Conservation (phyloP, 371 early-diverging fungal genomes). For the Zopfochytrium polystomum region DNA sequence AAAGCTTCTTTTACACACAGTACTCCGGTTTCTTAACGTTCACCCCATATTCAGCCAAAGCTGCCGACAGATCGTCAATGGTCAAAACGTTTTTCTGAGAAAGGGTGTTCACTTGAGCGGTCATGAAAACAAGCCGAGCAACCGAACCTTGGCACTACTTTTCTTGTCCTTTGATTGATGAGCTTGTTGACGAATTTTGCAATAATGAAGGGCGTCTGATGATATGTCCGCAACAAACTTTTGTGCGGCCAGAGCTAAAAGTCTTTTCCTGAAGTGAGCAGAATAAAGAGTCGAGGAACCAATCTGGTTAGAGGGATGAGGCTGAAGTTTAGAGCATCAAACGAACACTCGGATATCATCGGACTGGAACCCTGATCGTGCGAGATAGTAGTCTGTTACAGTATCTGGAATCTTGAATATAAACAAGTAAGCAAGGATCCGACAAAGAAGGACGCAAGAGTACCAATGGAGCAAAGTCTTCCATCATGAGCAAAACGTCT, state of each 20-base stretch:
- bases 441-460: not conserved
- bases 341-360: slow-evolving; percentile 81
- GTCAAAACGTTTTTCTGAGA: slow-evolving; percentile 43
- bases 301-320: slow-evolving; percentile 1
- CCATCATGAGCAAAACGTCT: slow-evolving; percentile 65
- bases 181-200: slow-evolving; percentile 77
- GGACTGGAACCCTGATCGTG: slow-evolving; percentile 90
- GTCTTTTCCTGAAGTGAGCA: slow-evolving; percentile 70
- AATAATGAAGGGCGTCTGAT: slow-evolving; percentile 90
- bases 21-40: slow-evolving; percentile 93
- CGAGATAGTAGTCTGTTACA: slow-evolving; percentile 92
- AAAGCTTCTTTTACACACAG: too few species aligned
- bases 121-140: not conserved
- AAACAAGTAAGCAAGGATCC: not conserved
- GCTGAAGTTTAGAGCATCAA: not conserved
- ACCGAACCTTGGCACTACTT: slow-evolving; percentile 16
- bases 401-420: slow-evolving; percentile 88
- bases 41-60: slow-evolving; percentile 89
- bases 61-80: slow-evolving; percentile 89
- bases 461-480: slow-evolving; percentile 84
- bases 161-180: slow-evolving; percentile 29
- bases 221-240: slow-evolving; percentile 94
- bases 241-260: slow-evolving; percentile 89
- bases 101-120: not conserved
- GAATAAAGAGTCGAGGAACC: not conserved